Conservation (phyloP, 768 basidiomycete species). For the Saitozyma sp. region DNA sequence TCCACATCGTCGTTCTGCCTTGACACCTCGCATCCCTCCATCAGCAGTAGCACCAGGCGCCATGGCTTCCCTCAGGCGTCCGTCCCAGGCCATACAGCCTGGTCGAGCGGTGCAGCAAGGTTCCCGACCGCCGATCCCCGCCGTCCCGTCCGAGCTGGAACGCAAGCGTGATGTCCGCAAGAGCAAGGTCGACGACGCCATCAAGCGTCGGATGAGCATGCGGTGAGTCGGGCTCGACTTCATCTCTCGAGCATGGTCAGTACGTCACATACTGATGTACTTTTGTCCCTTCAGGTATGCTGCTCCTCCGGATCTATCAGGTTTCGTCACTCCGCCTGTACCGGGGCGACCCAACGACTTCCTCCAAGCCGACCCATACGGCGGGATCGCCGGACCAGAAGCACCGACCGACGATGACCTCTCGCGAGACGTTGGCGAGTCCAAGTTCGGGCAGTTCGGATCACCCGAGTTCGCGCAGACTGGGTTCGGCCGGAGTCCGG, state of each 20-base stretch:
- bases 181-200: slow-evolving; percentile 74
- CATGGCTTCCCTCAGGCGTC: slow-evolving; percentile 43
- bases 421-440: slow-evolving; percentile 18
- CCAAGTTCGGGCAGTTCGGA: slow-evolving; percentile 51
- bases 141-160: slow-evolving; percentile 8
- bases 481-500: slow-evolving; percentile 47
- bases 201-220: slow-evolving; percentile 94
- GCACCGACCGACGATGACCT: slow-evolving; percentile 4
- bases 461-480: slow-evolving; percentile 58
- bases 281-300: slow-evolving; percentile 20
- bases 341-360: slow-evolving; percentile 28
- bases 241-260: not conserved
- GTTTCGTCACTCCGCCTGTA: slow-evolving; percentile 20
- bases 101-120: slow-evolving; percentile 9
- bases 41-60: too few relatives aligned
- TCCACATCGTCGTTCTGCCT: too few relatives aligned
- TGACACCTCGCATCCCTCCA: too few relatives aligned
- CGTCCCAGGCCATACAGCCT: slow-evolving; percentile 29
- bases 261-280: not conserved
- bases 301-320: slow-evolving; percentile 16
- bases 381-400: slow-evolving; percentile 9
- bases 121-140: slow-evolving; percentile 17
- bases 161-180: slow-evolving; percentile 51
- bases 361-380: slow-evolving; percentile 32
- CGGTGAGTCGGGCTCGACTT: slow-evolving; percentile 64